Evolutionary conservation across 345 rosid species (phyloP).

Genomic region (Hirschfeldia incana): DNA sequence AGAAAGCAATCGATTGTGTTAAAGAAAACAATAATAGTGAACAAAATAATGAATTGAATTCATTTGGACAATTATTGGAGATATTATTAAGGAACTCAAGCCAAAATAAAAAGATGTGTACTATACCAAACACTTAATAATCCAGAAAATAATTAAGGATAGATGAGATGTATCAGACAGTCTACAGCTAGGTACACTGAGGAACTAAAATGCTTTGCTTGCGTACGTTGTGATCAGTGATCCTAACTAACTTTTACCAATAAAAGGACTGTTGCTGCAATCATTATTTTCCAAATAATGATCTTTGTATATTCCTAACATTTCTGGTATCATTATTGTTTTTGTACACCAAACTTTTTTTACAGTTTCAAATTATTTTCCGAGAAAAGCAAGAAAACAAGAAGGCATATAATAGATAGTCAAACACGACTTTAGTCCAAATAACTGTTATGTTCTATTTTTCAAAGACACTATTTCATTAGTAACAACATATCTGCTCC

Average conservation of each 20-base stretch:
- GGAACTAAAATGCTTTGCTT: constrained; percentile 25
- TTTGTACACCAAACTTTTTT: constrained; percentile 14
- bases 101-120: constrained; percentile 14
- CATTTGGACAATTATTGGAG: constrained; percentile 22
- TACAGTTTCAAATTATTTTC: constrained; percentile 11
- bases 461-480: neutral
- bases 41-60: constrained; percentile 10
- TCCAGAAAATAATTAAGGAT: constrained; percentile 27
- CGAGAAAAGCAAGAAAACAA: neutral
- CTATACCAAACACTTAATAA: constrained; percentile 31
- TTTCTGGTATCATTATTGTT: constrained; percentile 24
- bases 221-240: constrained; percentile 40
- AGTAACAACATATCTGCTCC: no score
- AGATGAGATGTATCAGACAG: constrained; percentile 40
- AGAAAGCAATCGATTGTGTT: neutral
- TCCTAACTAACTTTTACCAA: constrained; percentile 37
- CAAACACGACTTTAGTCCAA: neutral
- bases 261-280: constrained; percentile 33
- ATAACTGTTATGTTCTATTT: neutral
- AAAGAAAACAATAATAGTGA: neutral
- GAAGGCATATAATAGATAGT: neutral
- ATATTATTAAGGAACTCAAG: constrained; percentile 18
- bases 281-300: constrained; percentile 22
- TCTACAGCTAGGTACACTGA: constrained; percentile 35
- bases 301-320: constrained; percentile 8